Evolutionary conservation across 768 basidiomycete species (phyloP), one percentile per base, ranked within the genome.

Genomic region (Mycena olivaceomarginata): DNA sequence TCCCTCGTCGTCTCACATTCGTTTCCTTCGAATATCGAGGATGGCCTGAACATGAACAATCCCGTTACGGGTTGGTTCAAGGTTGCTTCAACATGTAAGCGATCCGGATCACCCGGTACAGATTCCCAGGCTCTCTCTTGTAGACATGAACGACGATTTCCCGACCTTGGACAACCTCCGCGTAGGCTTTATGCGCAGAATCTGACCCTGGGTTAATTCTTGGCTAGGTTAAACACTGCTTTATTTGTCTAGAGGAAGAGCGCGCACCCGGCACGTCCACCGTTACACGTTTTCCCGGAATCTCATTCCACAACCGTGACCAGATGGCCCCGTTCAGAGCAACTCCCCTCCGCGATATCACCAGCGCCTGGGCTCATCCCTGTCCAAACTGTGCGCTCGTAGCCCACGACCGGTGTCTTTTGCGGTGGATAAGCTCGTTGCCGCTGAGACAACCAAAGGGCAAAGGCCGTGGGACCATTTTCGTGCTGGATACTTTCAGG

Each of bases 211-310:
- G 4, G 41, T 64, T 66, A 13, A n/a, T 56, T 1, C 57, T 13
- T 25, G 20, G 37, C 67, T 31, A 79, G 78, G 70, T 79, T 4
- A 76, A 76, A 57, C 46, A 68, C 46, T 79, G 78, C 64, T 79
- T 79, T 46, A 79, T 79, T 16, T 79, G 78, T 31, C 51, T 79
- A 31, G 75, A 79, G 41, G 75, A 76, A 64, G 72, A 73, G 48
- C 41, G 10, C 74, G 69, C 64, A 62, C 60, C 51, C 16, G 67
- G 66, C 56, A 75, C 15, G 67, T 69, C 48, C 46, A 37, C 4
- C 4, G 1, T 15, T n/a, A 37, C 25, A 53, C 37, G 2, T 20
- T 1, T 37, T 56, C 37, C 10, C 1, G 15, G 46, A 53, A n/a
- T 51, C 74, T 57, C 15, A 22, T 43, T 2, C 1, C 18, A 12